Base-by-base conservation (phyloP, 306 rosid genomes). In the Bauhinia variegata region DNA sequence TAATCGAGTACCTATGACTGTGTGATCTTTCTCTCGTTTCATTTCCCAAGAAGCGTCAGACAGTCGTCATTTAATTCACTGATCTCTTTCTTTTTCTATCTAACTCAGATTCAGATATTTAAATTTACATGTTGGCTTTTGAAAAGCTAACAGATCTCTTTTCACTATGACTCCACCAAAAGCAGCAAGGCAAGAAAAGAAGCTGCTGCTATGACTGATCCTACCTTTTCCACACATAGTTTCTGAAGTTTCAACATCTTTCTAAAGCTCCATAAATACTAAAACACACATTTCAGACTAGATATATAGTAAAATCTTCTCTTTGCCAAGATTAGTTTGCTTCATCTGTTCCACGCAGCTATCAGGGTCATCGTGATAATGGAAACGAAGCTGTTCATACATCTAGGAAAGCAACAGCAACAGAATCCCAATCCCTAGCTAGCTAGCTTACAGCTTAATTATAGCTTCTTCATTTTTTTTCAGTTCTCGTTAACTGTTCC, bases 11-110 rank as follows among this genome's bases (percentile, higher is more conserved):
- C 8, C 57, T 43, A 46, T 68, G 75, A 58, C 82, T 56, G 46
- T 56, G 65, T 52, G 10, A 38, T 55, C 68, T 30, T 12, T 39
- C 51, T 59, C 73, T 67, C 75, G 67, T 81, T 83, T 77, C 90
- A 84, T 83, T 88, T 88, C 91, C 95, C 91, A 67, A 85, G 73
- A 83, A 52, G 50, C 32, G 83, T 77, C 91, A 84, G 87, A 82
- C 59, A 63, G 76, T 79, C 78, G 76, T 42, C 78, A 86, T 80
- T 78, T 64, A 82, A 52, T 59, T 4, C 32, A 7, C 74, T 42
- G 75, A n/a, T 62, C 77, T 66, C 30, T 42, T 66, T 28, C 48
- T 56, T n/a, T n/a, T n/a, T n/a, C n/a, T n/a, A n/a, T n/a, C 42
- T 68, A 58, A 41, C 14, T 46, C 71, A 73, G 44, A 70, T n/a